Base-by-base conservation (phyloP, 2,329 filamentous ascomycete genomes). In the Aureobasidium sp. region DNA sequence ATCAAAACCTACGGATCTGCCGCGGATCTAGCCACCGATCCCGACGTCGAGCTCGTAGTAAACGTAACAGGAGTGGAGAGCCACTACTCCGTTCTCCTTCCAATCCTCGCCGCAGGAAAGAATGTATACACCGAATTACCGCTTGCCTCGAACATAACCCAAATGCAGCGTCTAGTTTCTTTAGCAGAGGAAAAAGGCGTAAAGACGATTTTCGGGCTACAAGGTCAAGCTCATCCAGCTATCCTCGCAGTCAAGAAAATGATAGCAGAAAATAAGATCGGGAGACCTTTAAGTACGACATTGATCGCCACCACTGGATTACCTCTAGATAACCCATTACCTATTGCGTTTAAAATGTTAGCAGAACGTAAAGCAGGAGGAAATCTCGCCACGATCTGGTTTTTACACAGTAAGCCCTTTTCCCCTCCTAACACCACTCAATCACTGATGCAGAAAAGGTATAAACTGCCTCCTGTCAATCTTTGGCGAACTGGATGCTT, bases 111-210 rank as follows among this genome's bases (percentile, higher is more conserved):
- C 52, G 75, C 77, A 3, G 74, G 76, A n/a, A 82, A 82, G 65
- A 71, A 78, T 48, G 73, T 79, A 11, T 81, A 78, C 60, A 73
- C 76, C 27, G 80, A 82, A 66, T 80, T 79, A 78, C 80, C 78
- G 2, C 69, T 81, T 0, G 78, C 71, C 0, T 69, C 72, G 4
- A 77, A 74, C 39, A 57, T 75, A 0, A 62, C 67, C 1, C 72
- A 80, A 63, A 73, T 78, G 1, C 71, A 76, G 47, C 76, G 79
- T 63, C 68, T 83, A n/a, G 66, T 71, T 0, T 66, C 67, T 1
- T 63, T 80, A 9, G 79, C 79, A 0, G 70, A 73, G 52, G 59
- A 68, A 21, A 75, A 75, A 27, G 72, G 73, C 1, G 71, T 77
- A 8, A 72, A 70, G 49, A 82, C 77, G 0, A 70, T 79, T 21